These are phyloP conservation scores for Paraphoma chrysanthemicola DNA, from an alignment of 2,329 filamentous ascomycete genomes.

Conservation along the genomic window DNA sequence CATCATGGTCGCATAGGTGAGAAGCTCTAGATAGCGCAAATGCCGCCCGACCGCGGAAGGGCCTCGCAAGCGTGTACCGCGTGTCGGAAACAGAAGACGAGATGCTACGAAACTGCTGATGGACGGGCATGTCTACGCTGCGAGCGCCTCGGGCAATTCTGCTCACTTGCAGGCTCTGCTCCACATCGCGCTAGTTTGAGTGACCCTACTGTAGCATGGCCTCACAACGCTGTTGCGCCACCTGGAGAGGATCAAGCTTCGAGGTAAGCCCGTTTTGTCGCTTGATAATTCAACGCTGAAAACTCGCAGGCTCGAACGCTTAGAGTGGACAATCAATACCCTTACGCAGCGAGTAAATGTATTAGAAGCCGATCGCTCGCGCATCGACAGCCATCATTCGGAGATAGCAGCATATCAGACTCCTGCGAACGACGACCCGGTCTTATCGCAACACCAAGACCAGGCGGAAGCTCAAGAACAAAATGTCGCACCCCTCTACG, in stretches of 20 bases:
- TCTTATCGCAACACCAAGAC: background rate
- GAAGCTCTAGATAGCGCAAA: background rate
- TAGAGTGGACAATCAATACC: conserved; percentile 16
- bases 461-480: conserved; percentile 2
- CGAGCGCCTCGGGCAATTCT: conserved; percentile 43
- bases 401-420: background rate
- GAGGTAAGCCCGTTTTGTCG: conserved; percentile 7
- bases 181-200: background rate
- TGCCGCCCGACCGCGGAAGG: conserved; percentile 31
- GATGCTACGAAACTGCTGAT: conserved; percentile 47
- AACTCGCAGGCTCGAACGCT: conserved; percentile 10
- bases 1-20: background rate
- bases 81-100: conserved; percentile 52
- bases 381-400: background rate
- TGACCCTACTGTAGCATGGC: conserved; percentile 1
- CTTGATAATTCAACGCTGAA: too few species aligned
- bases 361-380: conserved; percentile 12
- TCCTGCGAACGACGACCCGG: background rate
- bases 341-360: conserved; percentile 19
- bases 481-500: conserved; percentile 19
- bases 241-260: conserved; percentile 5
- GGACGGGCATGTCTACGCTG: conserved; percentile 48
- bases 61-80: conserved; percentile 46
- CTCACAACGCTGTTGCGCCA: background rate
- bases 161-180: conserved; percentile 36